These are phyloP conservation scores for Pavlovales sp. DNA, from an alignment of 208 protist species.

Conservation along the genomic window DNA sequence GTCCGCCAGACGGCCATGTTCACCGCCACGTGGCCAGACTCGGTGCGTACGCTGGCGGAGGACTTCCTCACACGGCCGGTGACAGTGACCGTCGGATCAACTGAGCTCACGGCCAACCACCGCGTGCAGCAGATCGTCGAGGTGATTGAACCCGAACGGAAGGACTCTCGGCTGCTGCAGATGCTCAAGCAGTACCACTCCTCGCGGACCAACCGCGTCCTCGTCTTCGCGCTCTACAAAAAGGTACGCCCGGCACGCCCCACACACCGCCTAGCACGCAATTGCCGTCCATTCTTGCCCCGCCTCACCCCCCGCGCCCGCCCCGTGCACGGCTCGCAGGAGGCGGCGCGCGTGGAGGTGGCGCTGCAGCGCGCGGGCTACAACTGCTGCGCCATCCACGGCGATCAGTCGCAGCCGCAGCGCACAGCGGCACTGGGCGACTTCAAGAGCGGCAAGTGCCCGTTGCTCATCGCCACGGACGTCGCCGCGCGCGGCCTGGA, in stretches of 20 bases:
- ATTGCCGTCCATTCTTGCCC: background rate
- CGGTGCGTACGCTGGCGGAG: background rate
- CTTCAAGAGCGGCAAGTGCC: slow-evolving; percentile 61
- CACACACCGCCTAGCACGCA: background rate
- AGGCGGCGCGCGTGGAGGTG: slow-evolving; percentile 47
- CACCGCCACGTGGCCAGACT: slow-evolving; percentile 54
- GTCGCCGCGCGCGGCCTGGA: slow-evolving; percentile 77
- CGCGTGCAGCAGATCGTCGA: slow-evolving; percentile 62
- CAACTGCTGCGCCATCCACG: slow-evolving; percentile 55
- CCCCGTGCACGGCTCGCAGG: background rate
- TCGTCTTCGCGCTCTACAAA: slow-evolving; percentile 60
- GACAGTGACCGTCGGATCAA: slow-evolving; percentile 42
- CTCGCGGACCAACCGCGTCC: slow-evolving; percentile 34
- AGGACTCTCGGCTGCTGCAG: slow-evolving; percentile 49
- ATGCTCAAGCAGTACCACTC: slow-evolving; percentile 46
- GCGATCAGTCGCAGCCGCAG: slow-evolving; percentile 62
- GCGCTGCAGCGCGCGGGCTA: slow-evolving; percentile 46
- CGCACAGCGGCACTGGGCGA: slow-evolving; percentile 65
- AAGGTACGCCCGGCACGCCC: slow-evolving; percentile 7
- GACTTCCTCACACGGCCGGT: slow-evolving; percentile 35
- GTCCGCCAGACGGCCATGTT: slow-evolving; percentile 58
- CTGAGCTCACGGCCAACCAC: slow-evolving; percentile 54
- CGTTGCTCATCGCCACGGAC: slow-evolving; percentile 75
- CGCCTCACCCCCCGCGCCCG: background rate
- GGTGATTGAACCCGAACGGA: slow-evolving; percentile 38